phyloP scores from a whole-genome alignment of 2,329 filamentous ascomycete genomes.

The Tricladium varicosporioides region DNA sequence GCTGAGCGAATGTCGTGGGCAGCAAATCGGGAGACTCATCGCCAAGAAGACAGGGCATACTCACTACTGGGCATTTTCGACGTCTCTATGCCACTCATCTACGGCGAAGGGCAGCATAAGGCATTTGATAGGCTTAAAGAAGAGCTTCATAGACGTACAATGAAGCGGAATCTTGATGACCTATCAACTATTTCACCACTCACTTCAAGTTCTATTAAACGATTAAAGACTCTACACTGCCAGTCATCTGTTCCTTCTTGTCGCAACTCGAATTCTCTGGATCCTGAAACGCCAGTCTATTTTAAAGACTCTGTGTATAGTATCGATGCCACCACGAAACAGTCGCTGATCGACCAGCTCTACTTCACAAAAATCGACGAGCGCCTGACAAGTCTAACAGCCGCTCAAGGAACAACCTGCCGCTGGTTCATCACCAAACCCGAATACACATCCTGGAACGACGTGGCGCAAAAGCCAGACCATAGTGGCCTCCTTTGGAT shows the following conservation, averaged over 20 bases:
- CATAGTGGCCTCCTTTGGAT: slow-evolving; percentile 47
- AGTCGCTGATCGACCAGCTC: slow-evolving; percentile 36
- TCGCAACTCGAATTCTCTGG: neutral
- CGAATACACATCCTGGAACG: slow-evolving; percentile 39
- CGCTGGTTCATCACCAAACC: slow-evolving; percentile 39
- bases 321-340: slow-evolving; percentile 16
- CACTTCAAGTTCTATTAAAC: slow-evolving; percentile 11
- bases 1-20: slow-evolving; percentile 4
- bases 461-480: slow-evolving; percentile 26
- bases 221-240: slow-evolving; percentile 10
- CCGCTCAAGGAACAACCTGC: slow-evolving; percentile 39
- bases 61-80: too few species aligned
- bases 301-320: slow-evolving; percentile 3
- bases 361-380: slow-evolving; percentile 39
- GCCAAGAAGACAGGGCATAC: neutral
- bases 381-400: slow-evolving; percentile 37
- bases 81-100: too few species aligned
- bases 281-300: slow-evolving; percentile 4
- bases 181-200: slow-evolving; percentile 10
- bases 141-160: slow-evolving; percentile 19
- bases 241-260: slow-evolving; percentile 1
- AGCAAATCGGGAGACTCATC: neutral
- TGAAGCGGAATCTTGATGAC: slow-evolving; percentile 16
- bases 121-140: neutral
- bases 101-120: neutral